Percentiles rank a stretch among this genome's conserved stretches.
Conservation (phyloP, 305 asterid species). For the Solanum chacoense region DNA sequence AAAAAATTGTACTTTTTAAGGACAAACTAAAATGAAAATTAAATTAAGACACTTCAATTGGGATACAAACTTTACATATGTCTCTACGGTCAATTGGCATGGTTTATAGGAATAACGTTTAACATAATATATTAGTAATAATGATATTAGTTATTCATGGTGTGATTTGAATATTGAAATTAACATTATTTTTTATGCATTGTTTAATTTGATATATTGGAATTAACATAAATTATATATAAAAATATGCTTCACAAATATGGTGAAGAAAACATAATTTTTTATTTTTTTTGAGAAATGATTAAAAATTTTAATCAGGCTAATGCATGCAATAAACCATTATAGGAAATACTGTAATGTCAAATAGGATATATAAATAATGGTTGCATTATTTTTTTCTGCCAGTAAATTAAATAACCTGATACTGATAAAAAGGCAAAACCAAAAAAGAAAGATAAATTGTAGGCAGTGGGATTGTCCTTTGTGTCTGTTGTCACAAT, state of each 20-base stretch:
- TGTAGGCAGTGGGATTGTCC: background rate
- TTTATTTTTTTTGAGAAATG: too few species aligned
- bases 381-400: background rate
- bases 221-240: background rate
- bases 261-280: accelerated
- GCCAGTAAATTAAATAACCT: background rate
- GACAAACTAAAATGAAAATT: background rate
- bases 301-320: background rate
- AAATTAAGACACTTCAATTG: background rate
- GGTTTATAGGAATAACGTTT: background rate
- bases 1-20: too few species aligned
- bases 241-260: background rate
- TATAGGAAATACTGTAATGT: background rate
- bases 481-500: background rate
- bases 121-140: background rate
- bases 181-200: background rate
- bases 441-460: background rate
- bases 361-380: background rate
- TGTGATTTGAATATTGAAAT: too few species aligned
- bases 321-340: background rate
- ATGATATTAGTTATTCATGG: background rate
- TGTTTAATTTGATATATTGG: background rate
- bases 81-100: background rate
- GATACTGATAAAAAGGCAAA: background rate
- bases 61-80: background rate